Evolutionary conservation across 2,329 filamentous ascomycete species (phyloP).

Genomic region (Nothophaeocryptopus gaeumannii): DNA sequence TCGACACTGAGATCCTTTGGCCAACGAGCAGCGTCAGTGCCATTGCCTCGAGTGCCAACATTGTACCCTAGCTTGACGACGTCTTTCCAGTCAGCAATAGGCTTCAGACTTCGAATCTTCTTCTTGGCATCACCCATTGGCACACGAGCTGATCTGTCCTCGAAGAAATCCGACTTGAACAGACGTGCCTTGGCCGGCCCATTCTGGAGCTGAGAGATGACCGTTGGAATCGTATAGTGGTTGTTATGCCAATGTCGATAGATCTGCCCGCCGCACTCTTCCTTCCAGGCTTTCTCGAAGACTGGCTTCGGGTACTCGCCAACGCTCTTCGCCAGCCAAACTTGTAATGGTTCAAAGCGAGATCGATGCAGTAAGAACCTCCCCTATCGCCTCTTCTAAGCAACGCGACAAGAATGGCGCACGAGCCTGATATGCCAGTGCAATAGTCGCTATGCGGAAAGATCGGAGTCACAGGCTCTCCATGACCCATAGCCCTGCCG

Average conservation of each 20-base stretch:
- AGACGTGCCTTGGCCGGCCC: too few species aligned
- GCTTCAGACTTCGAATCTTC: too few species aligned
- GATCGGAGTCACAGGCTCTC: slow-evolving; percentile 1
- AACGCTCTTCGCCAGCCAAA: slow-evolving; percentile 2
- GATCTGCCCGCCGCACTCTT: not conserved
- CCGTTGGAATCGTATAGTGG: too few species aligned
- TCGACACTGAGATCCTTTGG: too few species aligned
- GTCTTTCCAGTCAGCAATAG: too few species aligned
- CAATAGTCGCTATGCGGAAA: slow-evolving; percentile 4
- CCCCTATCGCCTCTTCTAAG: not conserved
- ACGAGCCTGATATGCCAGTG: slow-evolving; percentile 2
- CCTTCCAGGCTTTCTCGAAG: slow-evolving; percentile 1
- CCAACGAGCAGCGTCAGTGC: too few species aligned
- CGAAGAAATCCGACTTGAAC: too few species aligned
- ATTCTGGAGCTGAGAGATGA: too few species aligned
- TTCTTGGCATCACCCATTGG: too few species aligned
- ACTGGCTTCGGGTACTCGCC: slow-evolving; percentile 6
- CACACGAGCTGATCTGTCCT: too few species aligned
- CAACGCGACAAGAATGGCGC: slow-evolving; percentile 2
- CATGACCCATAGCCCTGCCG: not conserved
- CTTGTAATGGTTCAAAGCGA: slow-evolving; percentile 7
- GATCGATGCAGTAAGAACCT: not conserved
- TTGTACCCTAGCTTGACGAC: too few species aligned
- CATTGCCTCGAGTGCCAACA: too few species aligned
- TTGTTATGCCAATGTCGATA: not conserved